A percentile compares a stretch with the other conserved stretches of the same genome.
These are phyloP conservation scores for Raphanus raphanistrum DNA, from an alignment of 345 rosid genomes.

Conservation along the genomic window DNA sequence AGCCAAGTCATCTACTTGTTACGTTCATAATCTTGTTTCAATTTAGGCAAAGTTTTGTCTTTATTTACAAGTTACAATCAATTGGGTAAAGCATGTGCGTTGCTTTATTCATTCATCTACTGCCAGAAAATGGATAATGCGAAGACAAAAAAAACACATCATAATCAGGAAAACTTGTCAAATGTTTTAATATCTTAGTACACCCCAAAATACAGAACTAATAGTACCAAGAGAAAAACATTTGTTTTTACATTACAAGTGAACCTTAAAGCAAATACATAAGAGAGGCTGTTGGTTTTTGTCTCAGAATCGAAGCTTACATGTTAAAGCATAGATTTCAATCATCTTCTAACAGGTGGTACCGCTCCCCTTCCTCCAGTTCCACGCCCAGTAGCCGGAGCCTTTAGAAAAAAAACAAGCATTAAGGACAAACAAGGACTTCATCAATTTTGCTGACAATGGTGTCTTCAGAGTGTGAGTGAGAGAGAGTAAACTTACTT, in stretches of 20 bases:
- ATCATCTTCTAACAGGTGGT: constrained; percentile 80
- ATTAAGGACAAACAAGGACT: constrained; percentile 2
- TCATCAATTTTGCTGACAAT: background rate
- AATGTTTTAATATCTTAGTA: constrained; percentile 9
- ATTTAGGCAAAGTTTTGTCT: background rate
- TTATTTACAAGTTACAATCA: background rate
- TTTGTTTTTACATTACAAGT: constrained; percentile 16
- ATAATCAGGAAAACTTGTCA: background rate
- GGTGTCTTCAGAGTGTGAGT: background rate
- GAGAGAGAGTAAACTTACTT: constrained; percentile 51
- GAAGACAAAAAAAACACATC: background rate
- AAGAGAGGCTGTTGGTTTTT: background rate
- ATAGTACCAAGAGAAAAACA: constrained; percentile 10
- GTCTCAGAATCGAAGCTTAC: constrained; percentile 20
- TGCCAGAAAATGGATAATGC: background rate
- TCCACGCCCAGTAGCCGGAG: constrained; percentile 84
- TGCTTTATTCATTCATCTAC: background rate
- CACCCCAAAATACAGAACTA: constrained; percentile 22
- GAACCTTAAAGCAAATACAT: constrained; percentile 25
- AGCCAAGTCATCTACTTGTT: background rate
- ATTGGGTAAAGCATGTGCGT: background rate
- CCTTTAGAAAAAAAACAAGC: constrained; percentile 40
- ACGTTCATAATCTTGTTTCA: background rate
- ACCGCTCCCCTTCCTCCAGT: constrained; percentile 75
- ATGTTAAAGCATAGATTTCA: constrained; percentile 2